Base-by-base conservation (phyloP, 1,284 basidiomycete species). In the Ganoderma resinaceum region DNA sequence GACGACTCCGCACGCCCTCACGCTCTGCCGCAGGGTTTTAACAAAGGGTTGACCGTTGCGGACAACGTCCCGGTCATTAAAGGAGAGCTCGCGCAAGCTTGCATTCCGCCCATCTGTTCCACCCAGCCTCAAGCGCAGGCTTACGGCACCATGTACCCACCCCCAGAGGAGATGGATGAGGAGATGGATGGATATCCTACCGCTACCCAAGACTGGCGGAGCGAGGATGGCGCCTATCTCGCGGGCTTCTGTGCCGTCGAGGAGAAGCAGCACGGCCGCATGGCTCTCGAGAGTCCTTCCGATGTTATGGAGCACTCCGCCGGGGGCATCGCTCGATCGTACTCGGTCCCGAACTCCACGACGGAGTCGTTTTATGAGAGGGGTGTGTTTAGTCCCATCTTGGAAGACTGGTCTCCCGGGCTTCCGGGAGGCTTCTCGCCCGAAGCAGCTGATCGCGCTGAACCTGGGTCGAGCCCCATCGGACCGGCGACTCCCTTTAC, bases 81-180 rank as follows among this genome's bases (percentile, higher is more conserved):
- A 92, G 91, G 91, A 88, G 78, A 85, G 81, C 89, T 82, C 88
- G 90, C 89, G 87, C 85, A 92, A 87, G 89, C 89, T 87, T 90
- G 89, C 84, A 86, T 90, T 89, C 90, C 91, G 90, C 91, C 91
- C 91, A 80, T 85, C 80, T 82, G 81, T 71, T 80, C 73, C 29
- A 66, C 66, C 59, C 65, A 62, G 42, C 67, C 62, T 31, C 57
- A 62, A 43, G 35, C 64, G 35, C 58, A 65, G n/a, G 43, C 67
- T 33, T 43, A 55, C 38, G 61, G 65, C 66, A 67, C 71, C 63
- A 73, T 75, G 75, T 76, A 76, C 62, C 58, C 59, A 14, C 72
- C 68, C 49, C 68, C 70, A 42, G 81, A 81, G 62, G 82, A 84
- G 62, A 75, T 75, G 49, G 84, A 84, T 71, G 84, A 85, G 70